Percentiles rank a stretch among this genome's conserved stretches.
phyloP scores from a whole-genome alignment of 2,329 filamentous ascomycete species.

The Ophiostoma himal-ulmi region DNA sequence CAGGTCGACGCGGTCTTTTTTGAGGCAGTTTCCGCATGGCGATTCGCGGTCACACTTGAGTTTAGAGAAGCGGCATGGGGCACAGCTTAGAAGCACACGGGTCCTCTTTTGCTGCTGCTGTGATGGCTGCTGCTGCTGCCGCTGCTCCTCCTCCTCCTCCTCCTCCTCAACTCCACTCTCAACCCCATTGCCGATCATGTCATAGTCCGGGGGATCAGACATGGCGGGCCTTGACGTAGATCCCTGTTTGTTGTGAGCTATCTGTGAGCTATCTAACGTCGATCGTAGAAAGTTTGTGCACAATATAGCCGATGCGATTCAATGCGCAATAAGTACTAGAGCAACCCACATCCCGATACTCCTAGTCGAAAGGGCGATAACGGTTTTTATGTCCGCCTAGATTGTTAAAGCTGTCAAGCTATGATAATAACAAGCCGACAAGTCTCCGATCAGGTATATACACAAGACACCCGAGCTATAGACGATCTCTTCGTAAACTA shows the following conservation, averaged over 20 bases:
- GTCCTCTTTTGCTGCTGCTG: conserved; percentile 37
- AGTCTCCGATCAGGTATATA: neutral
- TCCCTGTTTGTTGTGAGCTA: too few species aligned
- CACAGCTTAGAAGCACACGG: conserved; percentile 48
- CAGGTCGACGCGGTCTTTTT: conserved; percentile 41
- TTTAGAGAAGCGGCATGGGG: conserved; percentile 48
- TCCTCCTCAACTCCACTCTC: neutral
- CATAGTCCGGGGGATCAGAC: neutral
- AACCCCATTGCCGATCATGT: neutral
- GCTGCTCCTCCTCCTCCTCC: neutral
- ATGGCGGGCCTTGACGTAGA: neutral
- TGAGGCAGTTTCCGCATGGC: conserved; percentile 49
- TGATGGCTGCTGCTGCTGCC: neutral
- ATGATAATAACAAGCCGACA: neutral
- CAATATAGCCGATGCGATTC: neutral
- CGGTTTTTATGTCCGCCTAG: neutral
- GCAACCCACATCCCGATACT: neutral
- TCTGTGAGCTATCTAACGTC: too few species aligned
- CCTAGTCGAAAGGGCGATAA: neutral
- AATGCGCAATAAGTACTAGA: neutral
- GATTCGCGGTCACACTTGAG: conserved; percentile 51
- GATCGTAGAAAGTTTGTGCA: neutral
- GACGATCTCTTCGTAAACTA: neutral
- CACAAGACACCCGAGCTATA: neutral
- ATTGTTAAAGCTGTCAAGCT: neutral